Conservation (phyloP, 805 yeast species). For the Kazachstania taianensis region DNA sequence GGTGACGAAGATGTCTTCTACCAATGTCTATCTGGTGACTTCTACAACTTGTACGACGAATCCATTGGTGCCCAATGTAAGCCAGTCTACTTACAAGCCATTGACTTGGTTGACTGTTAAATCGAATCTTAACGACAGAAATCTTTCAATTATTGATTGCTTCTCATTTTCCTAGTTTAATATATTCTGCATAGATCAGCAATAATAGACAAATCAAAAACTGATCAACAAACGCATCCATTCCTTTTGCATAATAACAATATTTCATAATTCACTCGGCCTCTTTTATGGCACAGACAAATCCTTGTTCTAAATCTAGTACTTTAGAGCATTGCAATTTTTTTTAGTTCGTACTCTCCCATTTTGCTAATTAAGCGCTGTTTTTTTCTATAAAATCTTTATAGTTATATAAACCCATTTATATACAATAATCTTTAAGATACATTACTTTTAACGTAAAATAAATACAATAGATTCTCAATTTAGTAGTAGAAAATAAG, state of each 20-base stretch:
- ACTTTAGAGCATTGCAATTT: too few species aligned
- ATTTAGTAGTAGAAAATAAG: neutral
- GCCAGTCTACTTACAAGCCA: slow-evolving; percentile 49
- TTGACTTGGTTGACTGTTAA: slow-evolving; percentile 48
- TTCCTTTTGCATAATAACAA: slow-evolving; percentile 6
- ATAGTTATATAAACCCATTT: neutral
- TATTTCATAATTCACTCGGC: neutral
- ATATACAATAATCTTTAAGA: too few species aligned
- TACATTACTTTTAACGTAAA: too few species aligned
- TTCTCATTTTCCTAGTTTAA: neutral
- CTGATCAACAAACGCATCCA: slow-evolving; percentile 4
- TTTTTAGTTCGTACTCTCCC: too few species aligned
- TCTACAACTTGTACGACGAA: slow-evolving; percentile 70
- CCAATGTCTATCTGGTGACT: slow-evolving; percentile 67
- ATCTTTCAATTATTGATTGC: neutral
- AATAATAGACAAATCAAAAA: neutral
- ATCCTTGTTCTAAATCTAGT: too few species aligned
- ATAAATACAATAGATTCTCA: too few species aligned
- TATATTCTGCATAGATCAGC: slow-evolving; percentile 3
- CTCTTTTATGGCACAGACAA: too few species aligned
- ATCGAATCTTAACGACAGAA: neutral
- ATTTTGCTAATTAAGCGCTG: neutral
- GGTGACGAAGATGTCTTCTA: slow-evolving; percentile 54
- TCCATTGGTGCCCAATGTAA: slow-evolving; percentile 51
- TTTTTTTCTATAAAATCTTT: neutral